A percentile compares a stretch with the other conserved stretches of the same genome.
These are phyloP conservation scores for Vitis rupestris DNA, from an alignment of 164 flowering plant genomes.

Conservation along the genomic window DNA sequence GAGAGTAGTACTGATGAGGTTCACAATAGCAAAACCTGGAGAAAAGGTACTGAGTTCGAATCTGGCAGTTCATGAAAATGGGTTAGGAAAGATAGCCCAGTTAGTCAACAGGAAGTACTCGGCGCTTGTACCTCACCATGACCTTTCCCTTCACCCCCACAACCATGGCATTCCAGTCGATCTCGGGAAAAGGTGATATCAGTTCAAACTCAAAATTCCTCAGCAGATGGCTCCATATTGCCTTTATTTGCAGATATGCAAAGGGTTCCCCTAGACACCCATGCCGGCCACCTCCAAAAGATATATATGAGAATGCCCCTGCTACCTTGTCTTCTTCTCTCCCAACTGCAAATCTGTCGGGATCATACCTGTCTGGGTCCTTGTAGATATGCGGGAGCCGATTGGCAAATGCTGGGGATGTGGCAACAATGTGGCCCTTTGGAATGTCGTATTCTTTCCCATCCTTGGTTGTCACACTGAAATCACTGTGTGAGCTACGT, in stretches of 20 bases:
- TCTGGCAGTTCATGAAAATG: neutral
- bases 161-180: conserved; percentile 98
- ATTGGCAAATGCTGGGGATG: conserved; percentile 95
- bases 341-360: conserved; percentile 76
- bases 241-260: conserved; percentile 93
- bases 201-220: conserved; percentile 88
- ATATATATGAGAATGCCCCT: conserved; percentile 88
- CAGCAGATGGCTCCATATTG: conserved; percentile 89
- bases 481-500: conserved; percentile 80
- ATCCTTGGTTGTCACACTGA: conserved; percentile 73
- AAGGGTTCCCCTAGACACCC: conserved; percentile 96
- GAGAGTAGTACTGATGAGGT: neutral
- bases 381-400: conserved; percentile 73
- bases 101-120: conserved; percentile 39
- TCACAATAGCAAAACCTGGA: neutral
- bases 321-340: conserved; percentile 95
- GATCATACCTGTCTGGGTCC: conserved; percentile 83
- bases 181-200: conserved; percentile 86
- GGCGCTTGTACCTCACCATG: conserved; percentile 92
- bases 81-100: neutral
- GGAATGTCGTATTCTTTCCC: conserved; percentile 91
- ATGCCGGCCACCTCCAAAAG: conserved; percentile 95
- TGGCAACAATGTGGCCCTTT: conserved; percentile 92
- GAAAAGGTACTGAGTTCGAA: neutral
- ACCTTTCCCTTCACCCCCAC: conserved; percentile 96